Evolutionary conservation across 345 rosid species (phyloP).

Genomic region (Firmiana major): DNA sequence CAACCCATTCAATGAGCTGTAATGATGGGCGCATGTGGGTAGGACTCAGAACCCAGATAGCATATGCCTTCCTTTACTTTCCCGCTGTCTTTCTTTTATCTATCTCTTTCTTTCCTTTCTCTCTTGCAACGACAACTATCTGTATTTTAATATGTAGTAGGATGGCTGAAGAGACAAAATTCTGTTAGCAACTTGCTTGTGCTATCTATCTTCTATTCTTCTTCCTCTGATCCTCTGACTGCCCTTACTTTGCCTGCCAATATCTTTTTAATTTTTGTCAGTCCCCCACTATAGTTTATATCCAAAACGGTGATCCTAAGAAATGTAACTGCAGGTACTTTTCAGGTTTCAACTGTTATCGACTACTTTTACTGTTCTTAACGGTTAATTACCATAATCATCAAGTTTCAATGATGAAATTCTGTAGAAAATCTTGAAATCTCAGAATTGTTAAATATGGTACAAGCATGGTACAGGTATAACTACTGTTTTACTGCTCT

Average conservation of each 20-base stretch:
- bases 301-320: slow-evolving; percentile 28
- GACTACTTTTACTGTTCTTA: neutral
- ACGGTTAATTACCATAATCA: neutral
- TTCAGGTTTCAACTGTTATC: neutral
- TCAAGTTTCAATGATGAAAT: neutral
- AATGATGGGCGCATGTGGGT: slow-evolving; percentile 44
- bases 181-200: slow-evolving; percentile 18
- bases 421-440: neutral
- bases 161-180: slow-evolving; percentile 27
- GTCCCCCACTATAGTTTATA: slow-evolving; percentile 10
- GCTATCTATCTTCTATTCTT: slow-evolving; percentile 1
- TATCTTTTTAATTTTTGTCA: slow-evolving; percentile 10
- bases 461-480: neutral
- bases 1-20: slow-evolving; percentile 40
- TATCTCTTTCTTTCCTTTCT: neutral
- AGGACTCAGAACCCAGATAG: slow-evolving; percentile 22
- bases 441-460: neutral
- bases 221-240: slow-evolving; percentile 28
- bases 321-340: slow-evolving; percentile 9
- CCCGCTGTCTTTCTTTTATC: neutral
- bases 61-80: slow-evolving; percentile 1
- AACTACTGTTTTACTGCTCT: neutral
- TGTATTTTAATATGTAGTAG: neutral
- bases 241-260: slow-evolving; percentile 30
- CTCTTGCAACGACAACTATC: slow-evolving; percentile 2